Evolutionary conservation across 2,329 filamentous ascomycete species (phyloP).

Genomic region (Pseudogymnoascus destructans): DNA sequence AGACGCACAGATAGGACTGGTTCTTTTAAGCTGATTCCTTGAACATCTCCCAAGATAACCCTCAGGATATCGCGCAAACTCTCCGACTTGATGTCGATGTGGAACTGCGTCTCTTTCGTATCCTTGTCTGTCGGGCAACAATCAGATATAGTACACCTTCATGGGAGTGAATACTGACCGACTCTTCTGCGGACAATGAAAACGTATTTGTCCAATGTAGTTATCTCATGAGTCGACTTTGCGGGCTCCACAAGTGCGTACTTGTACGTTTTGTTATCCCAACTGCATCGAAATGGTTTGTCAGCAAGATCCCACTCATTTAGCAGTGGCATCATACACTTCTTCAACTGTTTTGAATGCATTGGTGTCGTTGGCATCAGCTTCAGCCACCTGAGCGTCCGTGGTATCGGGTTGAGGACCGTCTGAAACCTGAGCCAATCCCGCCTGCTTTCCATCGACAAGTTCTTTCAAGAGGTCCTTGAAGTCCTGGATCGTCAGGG

Average conservation of each 20-base stretch:
- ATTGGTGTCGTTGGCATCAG: not conserved
- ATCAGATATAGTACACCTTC: not conserved
- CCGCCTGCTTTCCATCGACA: not conserved
- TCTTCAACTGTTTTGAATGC: slow-evolving; percentile 12
- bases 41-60: slow-evolving; percentile 8
- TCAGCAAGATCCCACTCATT: not conserved
- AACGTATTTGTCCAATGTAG: slow-evolving; percentile 13
- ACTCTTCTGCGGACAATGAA: slow-evolving; percentile 13
- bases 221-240: not conserved
- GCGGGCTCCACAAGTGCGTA: slow-evolving; percentile 10
- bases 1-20: slow-evolving; percentile 8
- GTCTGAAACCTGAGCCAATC: not conserved
- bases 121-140: slow-evolving; percentile 8
- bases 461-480: not conserved
- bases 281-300: slow-evolving; percentile 15
- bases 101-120: not conserved
- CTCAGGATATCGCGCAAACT: slow-evolving; percentile 11
- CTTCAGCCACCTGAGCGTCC: not conserved
- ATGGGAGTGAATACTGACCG: slow-evolving; percentile 11
- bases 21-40: slow-evolving; percentile 8
- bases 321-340: slow-evolving; percentile 13
- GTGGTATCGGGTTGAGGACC: not conserved
- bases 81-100: slow-evolving; percentile 11
- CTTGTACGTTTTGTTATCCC: slow-evolving; percentile 11
- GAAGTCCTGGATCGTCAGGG: not conserved